Evolutionary conservation across 371 early-diverging fungal species (phyloP), one percentile per base, ranked within the genome.

Genomic region (Thermomucor indicae-seudaticae): DNA sequence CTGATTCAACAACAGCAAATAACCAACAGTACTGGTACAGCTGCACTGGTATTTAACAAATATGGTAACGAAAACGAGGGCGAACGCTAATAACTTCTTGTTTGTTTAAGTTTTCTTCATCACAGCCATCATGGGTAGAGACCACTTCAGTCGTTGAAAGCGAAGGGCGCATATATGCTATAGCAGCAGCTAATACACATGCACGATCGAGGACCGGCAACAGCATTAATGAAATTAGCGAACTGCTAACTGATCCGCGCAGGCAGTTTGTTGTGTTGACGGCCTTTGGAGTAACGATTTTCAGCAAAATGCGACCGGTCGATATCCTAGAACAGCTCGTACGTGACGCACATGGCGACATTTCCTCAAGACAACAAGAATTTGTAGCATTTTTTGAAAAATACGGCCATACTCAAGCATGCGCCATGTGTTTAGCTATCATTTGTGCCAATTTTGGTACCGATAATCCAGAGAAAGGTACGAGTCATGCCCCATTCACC

Each of bases 81-180:
- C n/a, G 7, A 22, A 43, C 5, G 20, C 11, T 12, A 44, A 14
- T 44, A 30, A 8, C 3, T 30, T 35, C 37, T 48, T 23, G n/a
- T 16, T 1, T 11, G 3, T 4, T 20, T 6, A 35, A n/a, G 12
- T 28, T 14, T 4, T 19, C 16, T 11, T 7, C 41, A 20, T 10
- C 44, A 35, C 29, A 24, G 23, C 17, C 25, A 29, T 11, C 52
- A 5, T 42, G 53, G 5, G 42, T 57, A 56, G 49, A 53, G 38
- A 59, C 53, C 2, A 39, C 38, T n/a, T 38, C 51, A n/a, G 25
- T 54, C 0, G 35, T 65, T n/a, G 70, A 61, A n/a, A 44, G 83
- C 25, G 85, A 88, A 27, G 91, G 92, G 24, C 14, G 85, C 50
- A 81, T 86, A 11, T 90, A 86, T 84, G 82, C 80, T n/a, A 85